Base-by-base conservation (phyloP, 495 filamentous ascomycete species). In the Lophium mytilinum region DNA sequence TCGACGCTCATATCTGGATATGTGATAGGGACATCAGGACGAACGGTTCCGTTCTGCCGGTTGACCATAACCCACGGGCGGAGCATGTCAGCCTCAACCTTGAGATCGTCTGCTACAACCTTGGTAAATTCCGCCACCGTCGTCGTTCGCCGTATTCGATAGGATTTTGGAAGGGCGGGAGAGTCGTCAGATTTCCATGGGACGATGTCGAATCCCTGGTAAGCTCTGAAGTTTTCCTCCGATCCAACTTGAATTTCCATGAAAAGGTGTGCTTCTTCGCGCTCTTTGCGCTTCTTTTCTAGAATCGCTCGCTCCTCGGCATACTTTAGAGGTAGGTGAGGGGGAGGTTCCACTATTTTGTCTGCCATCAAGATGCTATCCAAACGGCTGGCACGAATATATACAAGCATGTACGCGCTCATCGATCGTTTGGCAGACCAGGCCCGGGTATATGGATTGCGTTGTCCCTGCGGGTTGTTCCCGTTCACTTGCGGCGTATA, bases 11-110 rank as follows among this genome's bases (percentile, higher is more conserved):
- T 86, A n/a, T 83, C 77, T 1, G 80, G 72, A 54, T 93, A 87
- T 57, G 77, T 78, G 48, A 97, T 80, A 4, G 90, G 87, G 47
- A 87, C 82, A 67, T 99, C 93, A 0, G 94, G 93, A 24, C 93
- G 81, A 42, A 86, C 85, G 0, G 93, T 97, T 73, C 95, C 96
- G 68, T 99, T 99, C 66, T 99, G 93, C 9, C 93, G 88, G 65
- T 95, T 96, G 0, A 99, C 94, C 89, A 99, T 95, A 39, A 87
- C 83, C 94, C 93, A 97, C 43, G 95, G 78, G 33, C 93, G 83
- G 18, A 97, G 70, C 35, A 78, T 77, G 41, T 80, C 79, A 3
- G 83, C 74, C 49, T 86, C 81, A 48, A 82, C 39, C 2, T 72
- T 75, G n/a, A 82, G 73, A 50, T 94, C 85, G 18, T 80, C 73